Conservation (phyloP, 1,284 basidiomycete species). For the Pholiota adiposa region DNA sequence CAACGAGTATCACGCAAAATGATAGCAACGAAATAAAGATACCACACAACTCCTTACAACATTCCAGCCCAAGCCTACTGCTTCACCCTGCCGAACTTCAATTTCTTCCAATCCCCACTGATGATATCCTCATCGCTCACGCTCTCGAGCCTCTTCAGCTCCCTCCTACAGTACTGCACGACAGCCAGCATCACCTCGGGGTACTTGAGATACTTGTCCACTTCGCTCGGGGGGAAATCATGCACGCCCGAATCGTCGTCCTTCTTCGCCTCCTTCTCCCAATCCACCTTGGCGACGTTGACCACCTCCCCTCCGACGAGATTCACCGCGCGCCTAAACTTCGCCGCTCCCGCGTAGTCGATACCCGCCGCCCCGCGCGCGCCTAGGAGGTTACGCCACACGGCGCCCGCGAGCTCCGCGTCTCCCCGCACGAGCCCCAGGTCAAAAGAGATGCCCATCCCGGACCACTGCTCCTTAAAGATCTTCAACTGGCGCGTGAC, state of each 20-base stretch:
- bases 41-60: too few species aligned
- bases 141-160: constrained; percentile 74
- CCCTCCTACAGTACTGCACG: constrained; percentile 79
- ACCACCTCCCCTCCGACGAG: constrained; percentile 65
- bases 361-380: constrained; percentile 75
- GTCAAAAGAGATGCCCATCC: constrained; percentile 83
- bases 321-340: constrained; percentile 67
- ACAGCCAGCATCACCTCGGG: constrained; percentile 79
- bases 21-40: too few species aligned
- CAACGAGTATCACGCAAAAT: too few species aligned
- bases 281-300: constrained; percentile 57
- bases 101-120: constrained; percentile 33
- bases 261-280: constrained; percentile 57
- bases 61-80: not conserved
- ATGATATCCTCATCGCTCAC: constrained; percentile 76
- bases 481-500: constrained; percentile 92
- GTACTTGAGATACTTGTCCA: constrained; percentile 72
- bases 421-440: constrained; percentile 78
- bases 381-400: constrained; percentile 94
- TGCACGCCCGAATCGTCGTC: constrained; percentile 77
- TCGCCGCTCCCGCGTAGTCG: constrained; percentile 37
- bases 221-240: constrained; percentile 65
- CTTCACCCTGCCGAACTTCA: constrained; percentile 40
- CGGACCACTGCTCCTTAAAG: constrained; percentile 92
- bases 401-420: constrained; percentile 80